Conservation (phyloP, 176 grass and related monocot genomes). For the Oryza glumipatula region DNA sequence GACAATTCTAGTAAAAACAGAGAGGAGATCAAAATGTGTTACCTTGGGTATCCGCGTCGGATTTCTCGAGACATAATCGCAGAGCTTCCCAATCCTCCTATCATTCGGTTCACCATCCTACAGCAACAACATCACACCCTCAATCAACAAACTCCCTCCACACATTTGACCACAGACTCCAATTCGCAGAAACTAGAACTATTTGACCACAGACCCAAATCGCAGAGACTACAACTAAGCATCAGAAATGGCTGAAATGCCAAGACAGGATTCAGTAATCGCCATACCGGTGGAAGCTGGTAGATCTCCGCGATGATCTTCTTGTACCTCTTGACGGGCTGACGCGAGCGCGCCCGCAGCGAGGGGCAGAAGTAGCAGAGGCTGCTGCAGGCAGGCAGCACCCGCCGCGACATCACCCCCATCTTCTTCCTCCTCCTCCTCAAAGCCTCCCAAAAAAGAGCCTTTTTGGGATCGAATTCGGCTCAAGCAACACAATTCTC, state of each 20-base stretch:
- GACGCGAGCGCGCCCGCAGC: slow-evolving; percentile 72
- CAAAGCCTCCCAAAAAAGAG: background rate
- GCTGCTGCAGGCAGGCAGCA: slow-evolving; percentile 82
- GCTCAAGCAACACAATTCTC: background rate
- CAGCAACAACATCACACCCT: slow-evolving; percentile 14
- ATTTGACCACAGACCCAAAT: no score
- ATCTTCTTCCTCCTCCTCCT: slow-evolving; percentile 35
- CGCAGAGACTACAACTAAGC: no score
- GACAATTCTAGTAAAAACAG: background rate
- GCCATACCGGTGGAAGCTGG: slow-evolving; percentile 60
- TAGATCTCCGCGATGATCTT: slow-evolving; percentile 82
- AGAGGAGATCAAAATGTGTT: slow-evolving; percentile 7
- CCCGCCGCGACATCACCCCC: slow-evolving; percentile 86
- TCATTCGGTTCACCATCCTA: slow-evolving; percentile 94
- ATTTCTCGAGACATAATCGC: slow-evolving; percentile 93
- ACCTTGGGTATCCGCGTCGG: slow-evolving; percentile 84
- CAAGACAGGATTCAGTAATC: slow-evolving; percentile 31
- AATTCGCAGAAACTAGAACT: background rate
- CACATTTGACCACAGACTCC: background rate
- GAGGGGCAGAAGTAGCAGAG: slow-evolving; percentile 93
- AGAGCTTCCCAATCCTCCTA: slow-evolving; percentile 86
- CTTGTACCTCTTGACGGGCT: slow-evolving; percentile 96
- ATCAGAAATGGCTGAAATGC: slow-evolving; percentile 3
- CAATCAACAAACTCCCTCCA: slow-evolving; percentile 8
- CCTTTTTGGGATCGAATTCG: background rate